phyloP scores from a whole-genome alignment of 371 early-diverging fungal species.

The Mucor indicus region DNA sequence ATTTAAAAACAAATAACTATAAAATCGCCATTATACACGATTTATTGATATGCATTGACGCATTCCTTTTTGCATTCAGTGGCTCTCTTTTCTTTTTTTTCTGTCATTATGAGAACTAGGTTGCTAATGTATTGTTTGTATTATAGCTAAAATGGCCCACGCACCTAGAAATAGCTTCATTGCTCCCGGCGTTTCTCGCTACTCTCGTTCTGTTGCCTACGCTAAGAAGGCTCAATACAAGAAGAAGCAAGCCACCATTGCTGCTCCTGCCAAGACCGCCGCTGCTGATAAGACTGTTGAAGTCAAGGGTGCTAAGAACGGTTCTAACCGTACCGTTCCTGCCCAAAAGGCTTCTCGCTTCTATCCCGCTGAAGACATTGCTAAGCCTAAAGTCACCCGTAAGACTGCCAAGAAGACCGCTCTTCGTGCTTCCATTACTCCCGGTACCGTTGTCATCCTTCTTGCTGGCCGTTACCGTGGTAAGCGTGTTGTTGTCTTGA shows the following conservation, averaged over 20 bases:
- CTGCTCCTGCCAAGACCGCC: constrained; percentile 50
- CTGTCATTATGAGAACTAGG: neutral
- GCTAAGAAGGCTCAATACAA: constrained; percentile 86
- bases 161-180: constrained; percentile 76
- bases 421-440: constrained; percentile 90
- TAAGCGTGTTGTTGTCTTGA: constrained; percentile 98
- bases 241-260: constrained; percentile 61
- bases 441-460: constrained; percentile 96
- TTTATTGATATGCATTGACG: too few relatives aligned
- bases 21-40: too few relatives aligned
- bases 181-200: constrained; percentile 81
- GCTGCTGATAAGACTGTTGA: constrained; percentile 67
- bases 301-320: constrained; percentile 86
- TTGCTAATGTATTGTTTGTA: neutral
- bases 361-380: constrained; percentile 87
- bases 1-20: too few relatives aligned
- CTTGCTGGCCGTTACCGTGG: constrained; percentile 97
- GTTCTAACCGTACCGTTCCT: constrained; percentile 72
- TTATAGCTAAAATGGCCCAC: constrained; percentile 51
- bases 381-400: constrained; percentile 75
- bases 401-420: constrained; percentile 74
- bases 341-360: constrained; percentile 74
- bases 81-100: neutral
- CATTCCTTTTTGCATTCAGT: neutral
- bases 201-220: constrained; percentile 78